Evolutionary conservation across 1,139 yeast species (phyloP).

Genomic region (Debaryomyces psychrophilus): DNA sequence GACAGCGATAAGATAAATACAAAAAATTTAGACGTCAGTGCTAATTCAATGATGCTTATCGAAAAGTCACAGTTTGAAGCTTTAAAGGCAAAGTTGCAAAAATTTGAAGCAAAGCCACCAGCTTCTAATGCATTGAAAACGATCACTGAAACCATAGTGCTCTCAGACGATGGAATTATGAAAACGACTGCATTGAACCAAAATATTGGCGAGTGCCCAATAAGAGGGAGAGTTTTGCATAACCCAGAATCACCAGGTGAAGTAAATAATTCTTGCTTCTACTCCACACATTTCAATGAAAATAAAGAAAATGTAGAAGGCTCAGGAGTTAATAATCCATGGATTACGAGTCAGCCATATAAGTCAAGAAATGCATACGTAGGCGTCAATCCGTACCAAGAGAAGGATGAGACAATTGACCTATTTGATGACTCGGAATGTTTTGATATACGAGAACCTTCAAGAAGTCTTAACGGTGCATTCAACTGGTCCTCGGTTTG

Average conservation of each 20-base stretch:
- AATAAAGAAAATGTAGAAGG: not conserved
- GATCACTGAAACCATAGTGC: not conserved
- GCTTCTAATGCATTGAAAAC: slow-evolving; percentile 9
- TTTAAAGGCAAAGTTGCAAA: slow-evolving; percentile 16
- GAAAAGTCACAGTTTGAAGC: slow-evolving; percentile 18
- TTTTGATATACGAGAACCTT: slow-evolving; percentile 20
- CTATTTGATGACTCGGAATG: slow-evolving; percentile 29
- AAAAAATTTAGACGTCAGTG: slow-evolving; percentile 15
- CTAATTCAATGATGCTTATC: slow-evolving; percentile 12
- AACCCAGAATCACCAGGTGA: slow-evolving; percentile 13
- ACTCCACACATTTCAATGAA: slow-evolving; percentile 1
- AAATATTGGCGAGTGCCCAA: slow-evolving; percentile 6
- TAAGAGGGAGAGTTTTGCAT: slow-evolving; percentile 9
- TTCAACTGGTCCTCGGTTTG: slow-evolving; percentile 35
- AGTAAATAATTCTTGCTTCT: slow-evolving; percentile 8
- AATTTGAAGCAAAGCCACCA: slow-evolving; percentile 11
- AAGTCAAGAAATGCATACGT: not conserved
- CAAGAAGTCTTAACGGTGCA: slow-evolving; percentile 30
- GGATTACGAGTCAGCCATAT: not conserved
- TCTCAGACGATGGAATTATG: not conserved
- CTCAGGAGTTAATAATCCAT: not conserved
- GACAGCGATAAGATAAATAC: not conserved
- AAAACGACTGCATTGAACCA: slow-evolving; percentile 2
- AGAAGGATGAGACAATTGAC: slow-evolving; percentile 21
- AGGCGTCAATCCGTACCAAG: slow-evolving; percentile 15